Conservation (phyloP, 1,284 basidiomycete species). For the Trametes pubescens region DNA sequence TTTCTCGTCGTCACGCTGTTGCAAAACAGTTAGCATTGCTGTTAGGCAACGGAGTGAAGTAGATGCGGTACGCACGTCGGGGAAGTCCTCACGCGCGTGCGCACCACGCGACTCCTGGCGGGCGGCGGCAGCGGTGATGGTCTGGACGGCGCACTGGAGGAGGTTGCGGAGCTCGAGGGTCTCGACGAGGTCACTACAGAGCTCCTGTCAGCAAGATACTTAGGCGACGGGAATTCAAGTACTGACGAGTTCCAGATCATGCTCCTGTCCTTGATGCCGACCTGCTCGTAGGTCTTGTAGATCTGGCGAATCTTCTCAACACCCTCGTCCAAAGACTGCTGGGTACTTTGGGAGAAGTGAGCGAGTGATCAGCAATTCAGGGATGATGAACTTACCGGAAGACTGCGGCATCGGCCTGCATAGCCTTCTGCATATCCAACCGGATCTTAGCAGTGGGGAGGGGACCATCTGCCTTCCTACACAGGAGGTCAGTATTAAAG, state of each 20-base stretch:
- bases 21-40: constrained; percentile 3
- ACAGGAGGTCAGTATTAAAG: not conserved
- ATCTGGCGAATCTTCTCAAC: constrained; percentile 88
- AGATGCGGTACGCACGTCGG: constrained; percentile 64
- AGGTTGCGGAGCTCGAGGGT: constrained; percentile 97
- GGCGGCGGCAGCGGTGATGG: constrained; percentile 93
- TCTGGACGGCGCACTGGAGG: constrained; percentile 95
- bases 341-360: constrained; percentile 66
- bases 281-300: constrained; percentile 88
- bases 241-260: constrained; percentile 99
- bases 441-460: constrained; percentile 92
- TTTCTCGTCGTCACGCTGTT: constrained; percentile 83
- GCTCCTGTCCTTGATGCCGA: constrained; percentile 96
- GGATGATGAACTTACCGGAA: constrained; percentile 66
- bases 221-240: not conserved
- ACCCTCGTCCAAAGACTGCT: constrained; percentile 91
- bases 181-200: constrained; percentile 88
- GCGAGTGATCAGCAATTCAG: not conserved
- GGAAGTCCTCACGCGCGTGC: constrained; percentile 96
- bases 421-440: constrained; percentile 97
- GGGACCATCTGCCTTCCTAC: constrained; percentile 78
- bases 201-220: not conserved
- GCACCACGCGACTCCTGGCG: constrained; percentile 98
- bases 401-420: constrained; percentile 95
- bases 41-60: not conserved